Evolutionary conservation across 352 stramenopile species (phyloP), one percentile per base, ranked within the genome.

Genomic region (Globisporangium recalcitrans): DNA sequence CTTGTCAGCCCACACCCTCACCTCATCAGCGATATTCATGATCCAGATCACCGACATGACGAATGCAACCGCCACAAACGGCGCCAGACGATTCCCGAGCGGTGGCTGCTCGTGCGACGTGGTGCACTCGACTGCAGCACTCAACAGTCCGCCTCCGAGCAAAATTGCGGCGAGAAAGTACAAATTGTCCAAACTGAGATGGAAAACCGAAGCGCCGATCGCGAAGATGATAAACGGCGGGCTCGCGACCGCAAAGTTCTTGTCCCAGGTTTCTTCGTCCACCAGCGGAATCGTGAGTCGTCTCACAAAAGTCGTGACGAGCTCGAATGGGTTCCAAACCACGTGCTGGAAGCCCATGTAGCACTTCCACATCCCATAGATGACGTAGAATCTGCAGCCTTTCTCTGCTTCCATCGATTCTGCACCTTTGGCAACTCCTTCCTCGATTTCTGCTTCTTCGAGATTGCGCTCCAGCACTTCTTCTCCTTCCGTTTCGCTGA

Each of bases 21-120:
- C 81, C 65, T 93, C 84, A 34, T 88, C 82, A 7, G 84, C 84
- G 52, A 93, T 90, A 22, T 87, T 90, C 82, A 91, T 91, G 66
- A 93, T 93, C 84, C 84, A 93, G 58, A 91, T 77, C 42, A 93
- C 79, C 3, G 84, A 93, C 82, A 93, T 93, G 24, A 85, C 72
- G 52, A 93, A 93, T 16, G 77, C 84, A n/a, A 90, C 62, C 29
- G 66, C 80, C 36, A 93, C 74, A 26, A 87, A 90, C 38, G 82
- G 80, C 4, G 73, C 71, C 11, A 91, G 57, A 6, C 64, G 57
- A 52, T 57, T 63, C n/a, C 80, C 82, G 52, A 77, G 63, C 1
- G 84, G 84, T 27, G 84, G 84, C 10, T 63, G 64, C 22, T 81
- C 69, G 3, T 71, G 60, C 9, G 73, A 79, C 0, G 79, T 81